Percentiles rank a stretch among this genome's conserved stretches.
Evolutionary conservation across 208 protist species (phyloP).

Genomic region (Leishmania gerbilli): DNA sequence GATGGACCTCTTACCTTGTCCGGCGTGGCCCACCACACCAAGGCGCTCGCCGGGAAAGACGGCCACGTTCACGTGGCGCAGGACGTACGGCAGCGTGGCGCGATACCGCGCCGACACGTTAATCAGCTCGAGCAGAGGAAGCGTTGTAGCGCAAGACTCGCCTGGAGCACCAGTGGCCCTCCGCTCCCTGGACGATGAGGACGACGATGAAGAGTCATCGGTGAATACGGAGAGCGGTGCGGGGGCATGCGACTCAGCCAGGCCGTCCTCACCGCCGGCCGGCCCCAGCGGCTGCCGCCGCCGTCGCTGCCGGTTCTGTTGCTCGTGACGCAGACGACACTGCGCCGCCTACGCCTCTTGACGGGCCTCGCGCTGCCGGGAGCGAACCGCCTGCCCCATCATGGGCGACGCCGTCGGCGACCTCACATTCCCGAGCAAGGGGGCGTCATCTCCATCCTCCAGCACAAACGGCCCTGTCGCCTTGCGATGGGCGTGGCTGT

Average conservation of each 20-base stretch:
- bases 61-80: conserved; percentile 48
- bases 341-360: background rate
- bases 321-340: background rate
- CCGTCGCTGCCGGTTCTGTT: background rate
- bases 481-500: conserved; percentile 17
- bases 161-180: background rate
- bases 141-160: conserved; percentile 13
- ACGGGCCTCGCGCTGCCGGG: background rate
- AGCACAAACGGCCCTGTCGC: conserved; percentile 8
- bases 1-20: conserved; percentile 71
- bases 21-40: conserved; percentile 62
- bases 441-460: conserved; percentile 16
- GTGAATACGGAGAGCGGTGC: background rate
- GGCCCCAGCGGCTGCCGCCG: background rate
- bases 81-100: conserved; percentile 44
- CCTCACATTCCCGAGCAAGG: conserved; percentile 6
- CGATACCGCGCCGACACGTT: conserved; percentile 66
- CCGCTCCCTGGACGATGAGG: conserved; percentile 4
- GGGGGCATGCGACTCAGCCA: background rate
- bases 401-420: conserved; percentile 13
- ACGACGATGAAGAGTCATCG: background rate
- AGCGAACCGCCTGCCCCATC: background rate
- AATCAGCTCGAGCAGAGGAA: conserved; percentile 53
- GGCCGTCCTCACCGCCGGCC: background rate
- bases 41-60: conserved; percentile 56